phyloP scores from a whole-genome alignment of 495 filamentous ascomycete species.

The Darksidea phi region DNA sequence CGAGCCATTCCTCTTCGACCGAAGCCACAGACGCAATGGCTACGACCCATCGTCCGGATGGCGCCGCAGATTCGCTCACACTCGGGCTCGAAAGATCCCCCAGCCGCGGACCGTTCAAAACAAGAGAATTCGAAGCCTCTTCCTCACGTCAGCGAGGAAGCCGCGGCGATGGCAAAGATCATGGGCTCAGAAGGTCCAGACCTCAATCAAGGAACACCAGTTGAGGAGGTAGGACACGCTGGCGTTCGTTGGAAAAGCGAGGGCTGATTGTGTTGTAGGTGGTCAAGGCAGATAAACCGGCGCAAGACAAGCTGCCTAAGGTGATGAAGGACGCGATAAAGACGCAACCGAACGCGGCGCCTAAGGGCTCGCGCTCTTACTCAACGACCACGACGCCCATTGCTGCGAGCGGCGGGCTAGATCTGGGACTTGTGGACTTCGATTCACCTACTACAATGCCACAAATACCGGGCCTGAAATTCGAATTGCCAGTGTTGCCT shows the following conservation, averaged over 20 bases:
- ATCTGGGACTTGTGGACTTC: conserved; percentile 34
- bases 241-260: background rate
- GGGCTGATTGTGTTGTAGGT: conserved; percentile 49
- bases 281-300: conserved; percentile 61
- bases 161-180: conserved; percentile 30
- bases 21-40: conserved; percentile 14
- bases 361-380: conserved; percentile 55
- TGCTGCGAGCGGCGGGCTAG: conserved; percentile 25
- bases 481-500: conserved; percentile 64
- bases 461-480: conserved; percentile 64
- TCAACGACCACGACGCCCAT: conserved; percentile 49
- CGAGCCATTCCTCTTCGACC: conserved; percentile 17
- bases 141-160: conserved; percentile 32
- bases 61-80: conserved; percentile 19
- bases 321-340: conserved; percentile 62
- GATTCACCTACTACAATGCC: conserved; percentile 31
- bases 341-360: conserved; percentile 28
- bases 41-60: background rate
- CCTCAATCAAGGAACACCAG: conserved; percentile 35
- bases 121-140: conserved; percentile 21
- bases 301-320: conserved; percentile 63
- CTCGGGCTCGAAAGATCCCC: conserved; percentile 19
- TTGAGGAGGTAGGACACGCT: conserved; percentile 31
- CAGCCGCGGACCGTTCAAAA: conserved; percentile 19
- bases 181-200: conserved; percentile 32